Evolutionary conservation across 2,329 filamentous ascomycete genomes (phyloP).

Genomic region (Cladosporium sp.): DNA sequence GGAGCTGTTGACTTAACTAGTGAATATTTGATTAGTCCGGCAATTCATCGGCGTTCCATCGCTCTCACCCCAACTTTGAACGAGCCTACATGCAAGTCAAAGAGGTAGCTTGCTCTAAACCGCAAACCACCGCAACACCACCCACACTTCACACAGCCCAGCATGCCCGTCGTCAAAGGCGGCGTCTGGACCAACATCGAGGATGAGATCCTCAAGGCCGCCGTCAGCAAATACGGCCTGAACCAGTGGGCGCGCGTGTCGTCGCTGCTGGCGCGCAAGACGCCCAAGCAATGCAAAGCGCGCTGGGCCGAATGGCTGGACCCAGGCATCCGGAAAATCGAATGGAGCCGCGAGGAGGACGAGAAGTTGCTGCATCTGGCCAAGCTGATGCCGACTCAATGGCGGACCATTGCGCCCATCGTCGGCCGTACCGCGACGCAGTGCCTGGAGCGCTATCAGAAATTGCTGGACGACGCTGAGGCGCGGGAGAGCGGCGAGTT

Average conservation of each 20-base stretch:
- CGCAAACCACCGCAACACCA: not conserved
- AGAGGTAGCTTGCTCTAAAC: too few relatives aligned
- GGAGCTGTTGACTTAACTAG: not conserved
- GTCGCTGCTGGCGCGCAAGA: conserved; percentile 93
- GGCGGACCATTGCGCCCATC: conserved; percentile 95
- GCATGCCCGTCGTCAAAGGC: conserved; percentile 62
- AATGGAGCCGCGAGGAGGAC: conserved; percentile 98
- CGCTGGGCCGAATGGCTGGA: conserved; percentile 98
- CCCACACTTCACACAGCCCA: conserved; percentile 19
- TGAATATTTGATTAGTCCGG: not conserved
- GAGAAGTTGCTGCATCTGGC: conserved; percentile 94
- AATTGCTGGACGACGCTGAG: conserved; percentile 92
- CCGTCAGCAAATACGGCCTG: conserved; percentile 88
- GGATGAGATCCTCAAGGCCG: conserved; percentile 96
- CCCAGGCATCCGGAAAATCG: conserved; percentile 94
- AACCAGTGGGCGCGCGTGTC: conserved; percentile 99
- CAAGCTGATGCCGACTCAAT: conserved; percentile 98
- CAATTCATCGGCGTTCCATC: not conserved
- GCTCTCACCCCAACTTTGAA: not conserved
- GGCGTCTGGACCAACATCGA: conserved; percentile 67
- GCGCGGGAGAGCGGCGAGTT: conserved; percentile 71
- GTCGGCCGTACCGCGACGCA: conserved; percentile 32
- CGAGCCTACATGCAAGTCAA: not conserved
- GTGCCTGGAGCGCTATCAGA: conserved; percentile 61
- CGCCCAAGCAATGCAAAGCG: conserved; percentile 97